Evolutionary conservation across 345 rosid genomes (phyloP), one percentile per base, ranked within the genome.

Genomic region (Zanthoxylum bungeanum): DNA sequence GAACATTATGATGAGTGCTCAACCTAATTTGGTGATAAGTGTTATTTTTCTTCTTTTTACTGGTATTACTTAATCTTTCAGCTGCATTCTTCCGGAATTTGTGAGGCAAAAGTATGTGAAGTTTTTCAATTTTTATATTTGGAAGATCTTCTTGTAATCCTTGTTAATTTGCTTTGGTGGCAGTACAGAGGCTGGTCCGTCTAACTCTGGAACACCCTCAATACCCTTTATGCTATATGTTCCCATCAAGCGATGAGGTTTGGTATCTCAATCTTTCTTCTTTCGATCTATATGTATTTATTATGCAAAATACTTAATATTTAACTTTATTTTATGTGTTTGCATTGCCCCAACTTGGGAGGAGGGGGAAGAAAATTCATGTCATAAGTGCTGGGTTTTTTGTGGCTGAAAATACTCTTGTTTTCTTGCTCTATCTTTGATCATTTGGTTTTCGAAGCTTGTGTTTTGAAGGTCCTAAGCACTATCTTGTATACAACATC

Each of bases 181-280:
- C 81, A 75, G 70, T 83, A 87, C 91, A 89, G 97, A 89, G 83
- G 84, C 76, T 94, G 70, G 93, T 90, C 56, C 82, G 88, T 58
- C 75, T 79, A 80, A 94, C 98, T 44, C 55, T 90, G 53, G 81
- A 84, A 11, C 91, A 92, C 74, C 87, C 81, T 0, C 62, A 27
- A 19, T 92, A 83, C 73, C 75, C 83, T 6, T 24, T 63, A 6
- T 75, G 75, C 64, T 94, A 85, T 80, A 30, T 88, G 4, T 87
- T 94, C 77, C 95, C 93, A 0, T 84, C 91, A 3, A 60, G 57
- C 25, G 79, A 89, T 10, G 82, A 87, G 92, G 98, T 92, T 72
- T 63, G 85, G 75, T 4, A 16, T 74, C 44, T 40, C 34, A 27
- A 55, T 28, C 34, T 67, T 74, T 27, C 31, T 37, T 62, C 57